Evolutionary conservation across 192 early-diverging fungal genomes (phyloP), one percentile per base, ranked within the genome.

Genomic region (Lobosporangium transversale): DNA sequence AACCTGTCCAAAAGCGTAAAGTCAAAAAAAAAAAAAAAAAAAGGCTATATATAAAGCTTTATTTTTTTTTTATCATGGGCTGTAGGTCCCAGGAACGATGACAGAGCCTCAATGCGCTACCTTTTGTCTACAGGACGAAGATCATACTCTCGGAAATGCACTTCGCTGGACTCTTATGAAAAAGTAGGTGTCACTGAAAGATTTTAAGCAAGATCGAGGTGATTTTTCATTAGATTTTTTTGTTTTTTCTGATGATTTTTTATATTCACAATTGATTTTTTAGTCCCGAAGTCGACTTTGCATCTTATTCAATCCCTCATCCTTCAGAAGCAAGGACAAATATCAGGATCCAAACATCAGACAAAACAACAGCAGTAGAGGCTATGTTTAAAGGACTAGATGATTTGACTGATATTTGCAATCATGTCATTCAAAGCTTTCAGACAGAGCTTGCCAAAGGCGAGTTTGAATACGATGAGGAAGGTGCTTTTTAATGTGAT

Each of bases 281-380:
- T 68, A 94, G 93, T 80, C 89, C 94, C 24, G 83, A 90, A 47
- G 95, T 98, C 24, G 87, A 90, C 42, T 97, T 94, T 71, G 97
- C 95, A 74, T 95, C 95, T 49, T 99, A 99, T 84, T 93, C 96
- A 23, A 93, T 98, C 37, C 96, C 97, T 6, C 97, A 99, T 68
- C 97, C 97, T 44, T 97, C 96, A 21, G 95, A 96, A 79, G 87
- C 88, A 57, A 95, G 94, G 74, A 89, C 94, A 43, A 90, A 98
- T 74, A 40, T 99, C 17, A 92, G 97, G 43, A 93, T 99, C 62
- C 97, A 99, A 80, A 99, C 97, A 18, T 21, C 79, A 88, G 92
- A 87, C 7, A 80, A 79, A 32, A 93, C 93, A 12, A 95, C 89
- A 33, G 93, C 96, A 29, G 81, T 94, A 26, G 89, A 94, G 6